Evolutionary conservation across 2,329 filamentous ascomycete genomes (phyloP), one percentile per base, ranked within the genome.

Genomic region (Diaporthe velutina): DNA sequence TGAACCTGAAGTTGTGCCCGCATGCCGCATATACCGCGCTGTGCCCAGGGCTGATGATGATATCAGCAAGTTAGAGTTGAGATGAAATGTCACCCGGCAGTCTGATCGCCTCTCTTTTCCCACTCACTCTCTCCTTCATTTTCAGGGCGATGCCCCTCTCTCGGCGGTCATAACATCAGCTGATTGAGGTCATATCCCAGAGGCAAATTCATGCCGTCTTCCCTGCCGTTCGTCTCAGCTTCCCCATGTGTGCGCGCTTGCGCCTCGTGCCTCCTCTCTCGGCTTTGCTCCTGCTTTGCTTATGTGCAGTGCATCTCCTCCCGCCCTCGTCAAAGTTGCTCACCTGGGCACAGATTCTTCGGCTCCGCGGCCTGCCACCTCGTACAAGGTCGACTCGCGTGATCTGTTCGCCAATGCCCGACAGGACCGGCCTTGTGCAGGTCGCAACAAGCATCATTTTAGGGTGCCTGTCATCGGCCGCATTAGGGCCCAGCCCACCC

Each of bases 381-480:
- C 64, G 45, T 25, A 38, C 12, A 38, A 7, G 5, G 22, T 40
- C 61, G 61, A 67, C 45, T 52, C 61, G 61, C 61, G 61, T 67
- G 45, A 52, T 67, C 45, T 48, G 22, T 52, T 28, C n/a, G 19
- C n/a, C 55, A 38, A 28, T 38, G 54, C 55, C 40, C n/a, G 4
- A 40, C 55, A 50, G 70, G 55, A 61, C 33, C 25, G 28, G 50
- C 17, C 42, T n/a, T 33, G 28, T 40, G 22, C 70, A 61, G 48
- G 42, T 68, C 64, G 64, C 64, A 40, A 72, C 45, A 60, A 71
- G 68, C 55, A 71, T 71, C 68, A 71, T 45, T 71, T 71, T 54
- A 72, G 70, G 70, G 70, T 72, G 33, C 55, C 57, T 58, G 70
- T 61, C 70, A 64, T 40, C 55, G 42, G 55, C 68, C 42, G 68